Percentiles rank a stretch among this genome's conserved stretches.
phyloP scores from a whole-genome alignment of 1,139 yeast species.

The Yamadazyma buinensis region DNA sequence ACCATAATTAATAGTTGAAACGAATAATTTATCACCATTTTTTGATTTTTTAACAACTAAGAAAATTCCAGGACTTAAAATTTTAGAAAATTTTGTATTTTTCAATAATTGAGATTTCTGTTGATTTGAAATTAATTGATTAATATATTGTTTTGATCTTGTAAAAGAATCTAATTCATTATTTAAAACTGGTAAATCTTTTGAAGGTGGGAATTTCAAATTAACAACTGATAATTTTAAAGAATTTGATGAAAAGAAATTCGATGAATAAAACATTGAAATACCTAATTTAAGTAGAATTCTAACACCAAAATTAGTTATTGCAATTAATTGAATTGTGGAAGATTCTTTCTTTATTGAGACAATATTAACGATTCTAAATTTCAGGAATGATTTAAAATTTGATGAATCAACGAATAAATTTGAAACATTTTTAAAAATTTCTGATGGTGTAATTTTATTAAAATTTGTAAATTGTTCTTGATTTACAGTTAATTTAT shows the following conservation, averaged over 20 bases:
- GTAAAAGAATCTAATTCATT: conserved; percentile 45
- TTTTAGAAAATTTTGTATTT: conserved; percentile 45
- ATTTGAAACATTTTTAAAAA: conserved; percentile 57
- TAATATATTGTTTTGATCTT: conserved; percentile 39
- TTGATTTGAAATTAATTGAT: conserved; percentile 41
- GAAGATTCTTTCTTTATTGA: conserved; percentile 65
- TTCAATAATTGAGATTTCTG: conserved; percentile 45
- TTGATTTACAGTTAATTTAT: conserved; percentile 46
- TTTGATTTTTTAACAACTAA: conserved; percentile 47
- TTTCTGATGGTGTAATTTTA: conserved; percentile 42
- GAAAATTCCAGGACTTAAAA: conserved; percentile 82
- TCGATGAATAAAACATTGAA: conserved; percentile 20
- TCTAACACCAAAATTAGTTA: conserved; percentile 85
- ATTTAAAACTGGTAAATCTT: conserved; percentile 54
- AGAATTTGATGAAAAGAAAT: conserved; percentile 17
- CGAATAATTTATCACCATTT: conserved; percentile 54
- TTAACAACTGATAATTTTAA: conserved; percentile 43
- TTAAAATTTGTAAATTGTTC: conserved; percentile 37
- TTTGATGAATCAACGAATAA: conserved; percentile 44
- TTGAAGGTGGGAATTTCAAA: conserved; percentile 75
- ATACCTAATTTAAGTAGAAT: conserved; percentile 56
- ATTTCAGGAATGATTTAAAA: conserved; percentile 40
- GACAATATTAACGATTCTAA: conserved; percentile 60
- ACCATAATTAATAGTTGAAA: conserved; percentile 82
- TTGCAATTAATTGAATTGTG: conserved; percentile 73